Base-by-base conservation (phyloP, 2,329 filamentous ascomycete genomes). In the Aspergillus quadrilineatus region DNA sequence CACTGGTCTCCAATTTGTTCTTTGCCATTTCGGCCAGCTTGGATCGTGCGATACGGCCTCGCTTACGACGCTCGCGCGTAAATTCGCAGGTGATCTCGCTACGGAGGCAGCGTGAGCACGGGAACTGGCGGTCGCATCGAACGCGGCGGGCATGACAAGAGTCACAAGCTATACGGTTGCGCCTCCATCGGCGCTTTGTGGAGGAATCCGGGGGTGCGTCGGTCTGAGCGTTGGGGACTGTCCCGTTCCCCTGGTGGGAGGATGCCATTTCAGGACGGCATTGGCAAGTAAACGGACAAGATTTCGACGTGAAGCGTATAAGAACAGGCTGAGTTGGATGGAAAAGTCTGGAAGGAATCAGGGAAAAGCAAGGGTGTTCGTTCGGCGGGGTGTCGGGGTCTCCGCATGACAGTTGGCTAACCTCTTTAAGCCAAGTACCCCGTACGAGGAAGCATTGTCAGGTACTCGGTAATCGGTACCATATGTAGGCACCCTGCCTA, bases 111-210 rank as follows among this genome's bases (percentile, higher is more conserved):
- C 96, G 91, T 47, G 91, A 90, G 72, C 92, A 97, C 51, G 92
- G 92, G 61, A 90, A 85, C 69, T 94, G 90, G 52, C 92, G 92
- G 74, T 97, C 92, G 73, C 92, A 97, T 77, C 95, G 96, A 17
- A 92, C 96, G 62, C 92, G 84, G 58, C 96, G 81, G 71, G 96
- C 90, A 73, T 97, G 96, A 76, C 92, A 97, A 73, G 96, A 92
- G 75, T 97, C 92, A 76, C 92, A 97, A 17, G 92, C 92, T 67
- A 73, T 70, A 43, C 67, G 67, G 54, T 73, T 74, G 17, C 71
- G 68, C 36, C 69, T 67, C 71, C 71, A 73, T 50, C 72, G 69
- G 55, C 69, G 69, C 50, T 73, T 74, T 32, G 64, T 62, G 50
- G 65, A 61, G 36, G 60, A 53, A 49, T 55, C 58, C 42, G 43